Evolutionary conservation across 1,284 basidiomycete species (phyloP).

Genomic region (Pascua sp.): DNA sequence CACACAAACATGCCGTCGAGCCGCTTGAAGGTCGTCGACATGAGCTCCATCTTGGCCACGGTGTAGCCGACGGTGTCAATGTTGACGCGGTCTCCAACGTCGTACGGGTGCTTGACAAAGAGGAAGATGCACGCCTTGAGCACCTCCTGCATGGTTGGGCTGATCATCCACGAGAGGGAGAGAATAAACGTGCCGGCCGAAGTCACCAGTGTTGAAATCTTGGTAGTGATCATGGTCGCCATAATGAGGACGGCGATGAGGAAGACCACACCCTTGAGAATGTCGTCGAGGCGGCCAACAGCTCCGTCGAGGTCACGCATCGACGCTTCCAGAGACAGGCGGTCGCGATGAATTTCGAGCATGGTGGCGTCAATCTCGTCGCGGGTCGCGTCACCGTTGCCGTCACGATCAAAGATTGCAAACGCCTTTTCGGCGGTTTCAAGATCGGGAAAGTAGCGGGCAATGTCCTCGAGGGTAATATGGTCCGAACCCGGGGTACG

Average conservation of each 20-base stretch:
- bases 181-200: constrained; percentile 78
- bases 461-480: constrained; percentile 68
- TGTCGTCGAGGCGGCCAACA: constrained; percentile 60
- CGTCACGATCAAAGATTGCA: constrained; percentile 76
- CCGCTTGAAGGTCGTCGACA: constrained; percentile 62
- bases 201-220: constrained; percentile 69
- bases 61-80: constrained; percentile 59
- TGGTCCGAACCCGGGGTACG: constrained; percentile 60
- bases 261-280: constrained; percentile 54
- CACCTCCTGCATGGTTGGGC: constrained; percentile 56
- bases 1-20: constrained; percentile 57
- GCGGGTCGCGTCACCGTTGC: constrained; percentile 71
- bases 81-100: constrained; percentile 77
- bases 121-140: constrained; percentile 65
- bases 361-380: constrained; percentile 75
- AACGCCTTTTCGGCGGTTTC: constrained; percentile 68
- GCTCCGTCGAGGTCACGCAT: constrained; percentile 91
- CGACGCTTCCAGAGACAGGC: constrained; percentile 75
- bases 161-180: constrained; percentile 86
- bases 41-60: constrained; percentile 79
- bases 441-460: constrained; percentile 63
- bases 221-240: constrained; percentile 67
- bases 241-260: constrained; percentile 69
- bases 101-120: constrained; percentile 78
- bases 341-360: constrained; percentile 79